Conservation (phyloP, 495 filamentous ascomycete species). For the Talaromyces wortmannii region DNA sequence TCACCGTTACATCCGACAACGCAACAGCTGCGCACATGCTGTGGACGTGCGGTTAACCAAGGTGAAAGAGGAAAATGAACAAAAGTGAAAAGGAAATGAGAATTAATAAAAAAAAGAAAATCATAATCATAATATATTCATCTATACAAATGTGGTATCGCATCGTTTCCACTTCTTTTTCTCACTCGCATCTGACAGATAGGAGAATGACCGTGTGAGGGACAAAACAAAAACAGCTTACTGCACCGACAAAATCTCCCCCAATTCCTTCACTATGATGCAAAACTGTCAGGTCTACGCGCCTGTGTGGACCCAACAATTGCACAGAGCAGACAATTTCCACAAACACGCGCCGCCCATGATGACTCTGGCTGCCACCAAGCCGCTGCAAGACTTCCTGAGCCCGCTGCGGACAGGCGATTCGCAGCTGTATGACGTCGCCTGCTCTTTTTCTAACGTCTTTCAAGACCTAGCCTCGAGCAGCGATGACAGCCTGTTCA, state of each 20-base stretch:
- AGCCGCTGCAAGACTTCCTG: conserved; percentile 11
- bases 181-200: no score
- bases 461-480: conserved; percentile 5
- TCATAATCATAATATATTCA: no score
- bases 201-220: no score
- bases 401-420: conserved; percentile 16
- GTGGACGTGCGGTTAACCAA: no score
- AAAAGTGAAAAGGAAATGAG: no score
- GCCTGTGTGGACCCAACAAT: neutral
- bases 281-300: neutral
- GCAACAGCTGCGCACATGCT: no score
- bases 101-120: no score
- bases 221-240: no score
- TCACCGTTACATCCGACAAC: neutral
- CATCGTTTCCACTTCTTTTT: no score
- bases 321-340: neutral
- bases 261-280: neutral
- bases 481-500: conserved; percentile 55
- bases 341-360: neutral
- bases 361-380: conserved; percentile 4
- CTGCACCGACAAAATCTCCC: no score
- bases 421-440: conserved; percentile 4
- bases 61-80: no score
- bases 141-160: no score
- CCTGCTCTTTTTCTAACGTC: conserved; percentile 3